Evolutionary conservation across 345 rosid genomes (phyloP), one percentile per base, ranked within the genome.

Genomic region (Cardamine occulta): DNA sequence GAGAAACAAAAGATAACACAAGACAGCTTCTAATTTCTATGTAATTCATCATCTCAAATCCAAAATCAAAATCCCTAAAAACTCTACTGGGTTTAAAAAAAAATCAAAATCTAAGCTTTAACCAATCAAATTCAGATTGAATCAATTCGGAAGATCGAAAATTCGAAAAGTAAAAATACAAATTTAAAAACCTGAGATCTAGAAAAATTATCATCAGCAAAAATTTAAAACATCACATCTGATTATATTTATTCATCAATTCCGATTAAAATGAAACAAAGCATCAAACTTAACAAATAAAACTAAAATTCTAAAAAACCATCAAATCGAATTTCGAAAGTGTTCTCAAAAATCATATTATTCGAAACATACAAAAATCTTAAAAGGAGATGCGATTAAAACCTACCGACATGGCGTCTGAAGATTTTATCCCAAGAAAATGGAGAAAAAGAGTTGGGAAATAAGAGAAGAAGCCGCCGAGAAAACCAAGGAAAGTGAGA

Each of bases 401-500:
- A 73, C 81, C 59, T 73, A 78, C 81, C 81, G 81, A 78, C 81
- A 78, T 78, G 70, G 45, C 44, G 52, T 23, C 65, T 73, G 68
- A 62, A 78, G 70, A 66, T 44, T 44, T 66, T 58, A 11, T 66
- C 64, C 81, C 29, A 61, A 57, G 68, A 58, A 78, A 44, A 55
- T 44, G 67, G 66, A 34, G 44, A 19, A 54, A 70, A 64, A 18
- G 54, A 64, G 6, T 48, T 17, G 6, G 44, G 23, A 34, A 31
- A 49, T 35, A 17, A 32, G 49, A 72, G 68, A 70, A 39, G 72
- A 67, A 73, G 69, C 70, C 64, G 77, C 81, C 81, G 77, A 78
- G 81, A 67, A 73, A 66, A 66, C 59, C 51, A 73, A 72, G 35
- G 80, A 69, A 76, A 47, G 80, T 72, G 80, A 75, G 82, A 75